phyloP scores from a whole-genome alignment of 1,284 basidiomycete species.

The Fomitopsis palustris region DNA sequence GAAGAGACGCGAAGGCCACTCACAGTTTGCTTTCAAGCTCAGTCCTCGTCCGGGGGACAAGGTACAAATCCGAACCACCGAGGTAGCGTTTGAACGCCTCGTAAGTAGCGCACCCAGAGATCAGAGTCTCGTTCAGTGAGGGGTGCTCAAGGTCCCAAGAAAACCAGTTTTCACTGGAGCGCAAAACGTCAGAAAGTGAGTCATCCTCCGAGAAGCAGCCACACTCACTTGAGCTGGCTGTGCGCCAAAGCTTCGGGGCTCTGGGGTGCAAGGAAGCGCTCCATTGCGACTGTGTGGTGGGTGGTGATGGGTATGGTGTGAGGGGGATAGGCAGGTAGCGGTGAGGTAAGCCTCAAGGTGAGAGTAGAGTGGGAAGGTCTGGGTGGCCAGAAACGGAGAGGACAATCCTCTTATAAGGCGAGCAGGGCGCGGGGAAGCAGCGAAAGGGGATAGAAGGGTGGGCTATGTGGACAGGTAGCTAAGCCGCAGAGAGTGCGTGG shows the following conservation, averaged over 20 bases:
- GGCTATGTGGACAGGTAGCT: constrained; percentile 4
- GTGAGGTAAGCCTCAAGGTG: constrained; percentile 2
- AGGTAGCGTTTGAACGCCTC: constrained; percentile 38
- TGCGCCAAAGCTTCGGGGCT: constrained; percentile 72
- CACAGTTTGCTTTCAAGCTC: constrained; percentile 74
- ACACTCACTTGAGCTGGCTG: constrained; percentile 59
- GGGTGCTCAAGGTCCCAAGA: constrained; percentile 66
- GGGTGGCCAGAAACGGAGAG: constrained; percentile 3
- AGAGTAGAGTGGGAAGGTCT: not conserved
- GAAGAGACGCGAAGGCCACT: constrained; percentile 25
- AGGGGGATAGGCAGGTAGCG: not conserved
- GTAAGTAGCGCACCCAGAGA: constrained; percentile 58
- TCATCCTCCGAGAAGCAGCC: constrained; percentile 7
- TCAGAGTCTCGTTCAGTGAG: constrained; percentile 66
- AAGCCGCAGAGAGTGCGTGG: not conserved
- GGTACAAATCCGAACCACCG: constrained; percentile 55
- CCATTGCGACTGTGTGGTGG: constrained; percentile 38
- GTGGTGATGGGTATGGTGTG: not conserved
- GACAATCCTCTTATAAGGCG: constrained; percentile 12
- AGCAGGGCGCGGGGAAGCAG: constrained; percentile 2
- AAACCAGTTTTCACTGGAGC: constrained; percentile 58
- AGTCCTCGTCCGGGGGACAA: constrained; percentile 55
- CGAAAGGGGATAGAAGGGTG: constrained; percentile 10
- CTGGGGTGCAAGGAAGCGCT: constrained; percentile 67
- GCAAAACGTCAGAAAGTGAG: constrained; percentile 11